Percentiles rank a stretch among this genome's conserved stretches.
phyloP scores from a whole-genome alignment of 2,329 filamentous ascomycete genomes.

The Sclerotinia subarctica region DNA sequence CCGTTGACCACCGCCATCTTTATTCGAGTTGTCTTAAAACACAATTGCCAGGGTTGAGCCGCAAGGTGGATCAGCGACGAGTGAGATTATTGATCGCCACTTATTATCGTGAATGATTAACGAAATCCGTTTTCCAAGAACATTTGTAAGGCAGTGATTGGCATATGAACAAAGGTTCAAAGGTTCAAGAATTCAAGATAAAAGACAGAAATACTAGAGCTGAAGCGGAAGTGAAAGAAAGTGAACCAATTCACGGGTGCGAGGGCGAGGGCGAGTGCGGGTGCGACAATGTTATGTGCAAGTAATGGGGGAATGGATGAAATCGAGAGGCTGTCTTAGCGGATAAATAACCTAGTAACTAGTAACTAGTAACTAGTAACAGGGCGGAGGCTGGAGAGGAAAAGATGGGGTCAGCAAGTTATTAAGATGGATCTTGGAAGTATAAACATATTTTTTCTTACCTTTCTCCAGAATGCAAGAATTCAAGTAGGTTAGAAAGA shows the following conservation, averaged over 20 bases:
- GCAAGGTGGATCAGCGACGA: background rate
- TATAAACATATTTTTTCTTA: background rate
- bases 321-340: constrained; percentile 9
- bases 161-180: background rate
- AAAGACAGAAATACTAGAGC: background rate
- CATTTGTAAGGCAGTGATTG: constrained; percentile 9
- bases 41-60: background rate
- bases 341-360: background rate
- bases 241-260: constrained; percentile 3
- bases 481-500: no score
- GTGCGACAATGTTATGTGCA: background rate
- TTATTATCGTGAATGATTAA: constrained; percentile 14
- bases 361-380: background rate
- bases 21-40: background rate
- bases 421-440: background rate
- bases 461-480: background rate
- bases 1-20: constrained; percentile 33
- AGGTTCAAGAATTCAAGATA: background rate
- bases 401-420: constrained; percentile 6
- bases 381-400: constrained; percentile 6
- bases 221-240: background rate
- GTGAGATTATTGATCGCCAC: constrained; percentile 9
- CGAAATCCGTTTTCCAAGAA: background rate
- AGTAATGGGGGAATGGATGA: background rate
- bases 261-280: background rate